Base-by-base conservation (phyloP, 2,329 filamentous ascomycete genomes). In the Rutstroemia sp. region DNA sequence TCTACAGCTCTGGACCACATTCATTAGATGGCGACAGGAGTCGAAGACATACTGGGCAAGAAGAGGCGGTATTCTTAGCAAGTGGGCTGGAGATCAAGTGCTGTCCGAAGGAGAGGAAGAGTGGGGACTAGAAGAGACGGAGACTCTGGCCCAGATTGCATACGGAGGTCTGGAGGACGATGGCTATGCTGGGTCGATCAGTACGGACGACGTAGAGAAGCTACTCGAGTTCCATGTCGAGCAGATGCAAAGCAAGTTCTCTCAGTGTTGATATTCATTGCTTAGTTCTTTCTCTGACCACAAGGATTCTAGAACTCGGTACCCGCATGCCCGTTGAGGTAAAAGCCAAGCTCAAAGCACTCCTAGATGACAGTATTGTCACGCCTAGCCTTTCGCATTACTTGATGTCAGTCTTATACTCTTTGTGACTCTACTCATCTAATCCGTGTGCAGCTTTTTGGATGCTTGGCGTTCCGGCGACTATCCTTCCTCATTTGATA, bases 381-480 rank as follows among this genome's bases (percentile, higher is more conserved):
- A 75, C 87, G 21, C 88, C 90, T 5, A 89, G 85, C 55, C 75
- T 92, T 58, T 82, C 82, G 14, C 86, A 94, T 69, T 91, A 95
- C 65, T 77, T 94, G 8, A 84, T 79, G 81, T 88, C 70, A 58
- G 49, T 54, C 1, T 42, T 21, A 4, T 46, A 10, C 42, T 54
- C 18, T n/a, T 25, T 12, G 27, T 23, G 48, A 7, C 21, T 19
- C 18, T 6, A 9, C 38, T 42, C 23, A 21, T 21, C 61, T 70
- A 41, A 68, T 48, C 3, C 14, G 14, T 42, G 12, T 59, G 21
- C 63, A 90, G 86, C 63, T 97, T 95, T 67, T 83, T 96, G 14
- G 92, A 99, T 70, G 83, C 91, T 0, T 97, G 92, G 92, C 83
- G 87, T 69, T 85, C 90, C 3, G 92, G 92, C 4, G 91, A 97